Evolutionary conservation across 208 protist species (phyloP), one percentile per base, ranked within the genome.

Genomic region (Trypanosoma melophagium): DNA sequence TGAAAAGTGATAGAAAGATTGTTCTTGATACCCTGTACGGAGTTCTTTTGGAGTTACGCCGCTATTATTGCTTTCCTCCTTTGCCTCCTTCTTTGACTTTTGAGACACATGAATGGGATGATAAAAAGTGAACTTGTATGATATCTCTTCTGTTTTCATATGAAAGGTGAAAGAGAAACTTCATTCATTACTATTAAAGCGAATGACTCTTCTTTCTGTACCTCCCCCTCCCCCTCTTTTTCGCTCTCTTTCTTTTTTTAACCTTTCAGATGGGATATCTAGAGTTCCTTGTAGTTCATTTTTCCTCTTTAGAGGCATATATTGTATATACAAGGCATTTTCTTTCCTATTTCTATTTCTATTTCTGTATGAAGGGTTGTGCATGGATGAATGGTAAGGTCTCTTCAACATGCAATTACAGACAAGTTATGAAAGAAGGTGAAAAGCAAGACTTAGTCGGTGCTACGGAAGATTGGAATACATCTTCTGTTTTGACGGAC

Each of bases 401-500:
- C 28, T 35, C 28, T 35, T 1, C 28, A 35, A 35, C 5, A 35
- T 35, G 28, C 28, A 35, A 35, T 35, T 1, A 35, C 28, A 35
- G 28, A 35, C 28, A 5, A 7, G 28, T 35, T 35, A 5, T 35
- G 28, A 35, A 1, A 35, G 3, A 1, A 35, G 28, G 28, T 35
- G 3, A 35, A 35, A 35, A 35, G 1, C 28, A 35, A 21, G 13
- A 31, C 0, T n/a, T 35, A 16, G 31, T 12, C 41, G 10, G 13
- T 49, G 25, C 1, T 19, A 24, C 40, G n/a, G 42, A 19, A 22
- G 41, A 41, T 14, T 69, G 51, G 63, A 54, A 41, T 31, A 53
- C 63, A 60, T 69, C 38, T 60, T 31, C 63, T 22, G 63, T 60
- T 7, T 51, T 69, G 17, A 60, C 19, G 2, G 24, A 69, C 17